Conservation (phyloP, 306 rosid species). For the Arachis hypogaea region DNA sequence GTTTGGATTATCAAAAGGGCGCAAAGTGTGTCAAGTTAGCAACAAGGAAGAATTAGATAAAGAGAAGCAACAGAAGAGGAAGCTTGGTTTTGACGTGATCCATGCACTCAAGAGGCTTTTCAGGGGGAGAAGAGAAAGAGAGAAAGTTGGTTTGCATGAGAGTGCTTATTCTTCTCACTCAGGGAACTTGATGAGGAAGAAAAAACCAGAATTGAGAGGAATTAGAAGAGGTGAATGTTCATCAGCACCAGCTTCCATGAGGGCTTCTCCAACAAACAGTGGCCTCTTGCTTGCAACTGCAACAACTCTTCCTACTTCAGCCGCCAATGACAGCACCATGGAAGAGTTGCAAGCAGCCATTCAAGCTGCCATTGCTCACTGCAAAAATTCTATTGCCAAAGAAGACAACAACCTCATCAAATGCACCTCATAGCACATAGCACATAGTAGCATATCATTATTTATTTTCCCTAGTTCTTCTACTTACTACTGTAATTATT, state of each 20-base stretch:
- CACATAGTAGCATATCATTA: background rate
- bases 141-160: conserved; percentile 47
- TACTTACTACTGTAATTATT: conserved; percentile 18
- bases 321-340: conserved; percentile 76
- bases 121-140: conserved; percentile 64
- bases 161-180: conserved; percentile 82
- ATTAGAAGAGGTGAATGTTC: conserved; percentile 72
- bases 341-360: conserved; percentile 97
- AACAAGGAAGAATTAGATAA: conserved; percentile 46
- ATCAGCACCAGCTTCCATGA: conserved; percentile 97
- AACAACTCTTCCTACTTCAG: conserved; percentile 48
- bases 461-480: conserved; percentile 12
- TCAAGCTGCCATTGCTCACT: conserved; percentile 99
- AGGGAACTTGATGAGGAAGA: conserved; percentile 58
- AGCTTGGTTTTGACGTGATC: conserved; percentile 55
- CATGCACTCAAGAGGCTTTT: conserved; percentile 62
- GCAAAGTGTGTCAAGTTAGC: conserved; percentile 45
- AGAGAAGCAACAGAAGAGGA: conserved; percentile 55
- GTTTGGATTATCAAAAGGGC: conserved; percentile 62
- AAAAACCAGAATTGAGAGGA: conserved; percentile 59
- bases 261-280: conserved; percentile 89
- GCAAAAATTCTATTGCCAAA: conserved; percentile 82
- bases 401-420: conserved; percentile 58
- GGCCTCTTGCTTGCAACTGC: conserved; percentile 67
- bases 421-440: conserved; percentile 22